phyloP scores from a whole-genome alignment of 2,329 filamentous ascomycete species.

The Periconia sp. region DNA sequence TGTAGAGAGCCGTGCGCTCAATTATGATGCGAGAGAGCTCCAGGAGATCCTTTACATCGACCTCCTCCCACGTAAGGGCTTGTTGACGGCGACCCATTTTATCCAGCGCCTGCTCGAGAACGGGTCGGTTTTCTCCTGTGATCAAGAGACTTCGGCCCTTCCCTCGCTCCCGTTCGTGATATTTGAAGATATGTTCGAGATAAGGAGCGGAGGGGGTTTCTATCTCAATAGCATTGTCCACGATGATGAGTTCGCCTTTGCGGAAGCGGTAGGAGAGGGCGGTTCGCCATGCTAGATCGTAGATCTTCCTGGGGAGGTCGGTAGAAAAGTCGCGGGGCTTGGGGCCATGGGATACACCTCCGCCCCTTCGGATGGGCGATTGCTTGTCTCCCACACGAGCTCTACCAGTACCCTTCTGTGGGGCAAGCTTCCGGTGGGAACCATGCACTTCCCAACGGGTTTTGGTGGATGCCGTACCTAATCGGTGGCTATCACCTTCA shows the following conservation, averaged over 20 bases:
- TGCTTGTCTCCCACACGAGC: slow-evolving; percentile 82
- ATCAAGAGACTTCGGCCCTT: slow-evolving; percentile 33
- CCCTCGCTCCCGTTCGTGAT: slow-evolving; percentile 58
- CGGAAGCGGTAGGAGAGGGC: slow-evolving; percentile 90
- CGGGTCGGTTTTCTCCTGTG: slow-evolving; percentile 36
- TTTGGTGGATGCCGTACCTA: slow-evolving; percentile 67
- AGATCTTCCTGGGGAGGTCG: slow-evolving; percentile 80
- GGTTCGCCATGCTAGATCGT: slow-evolving; percentile 93
- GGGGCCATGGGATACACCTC: slow-evolving; percentile 88
- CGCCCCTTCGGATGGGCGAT: slow-evolving; percentile 78
- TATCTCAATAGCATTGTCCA: slow-evolving; percentile 77
- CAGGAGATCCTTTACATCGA: slow-evolving; percentile 94
- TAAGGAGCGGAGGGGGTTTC: slow-evolving; percentile 64
- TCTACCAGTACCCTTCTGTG: slow-evolving; percentile 82
- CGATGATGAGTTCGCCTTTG: slow-evolving; percentile 81
- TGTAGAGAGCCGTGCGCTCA: slow-evolving; percentile 76
- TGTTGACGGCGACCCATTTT: slow-evolving; percentile 68
- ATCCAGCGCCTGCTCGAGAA: slow-evolving; percentile 68
- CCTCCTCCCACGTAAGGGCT: slow-evolving; percentile 70
- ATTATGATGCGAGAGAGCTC: slow-evolving; percentile 84
- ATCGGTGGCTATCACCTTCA: slow-evolving; percentile 83
- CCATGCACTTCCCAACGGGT: slow-evolving; percentile 76
- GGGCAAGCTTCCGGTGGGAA: slow-evolving; percentile 76
- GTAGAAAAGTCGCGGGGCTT: slow-evolving; percentile 90
- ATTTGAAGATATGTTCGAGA: slow-evolving; percentile 67